phyloP scores from a whole-genome alignment of 805 yeast genomes.

The Yamadazyma philogaea region DNA sequence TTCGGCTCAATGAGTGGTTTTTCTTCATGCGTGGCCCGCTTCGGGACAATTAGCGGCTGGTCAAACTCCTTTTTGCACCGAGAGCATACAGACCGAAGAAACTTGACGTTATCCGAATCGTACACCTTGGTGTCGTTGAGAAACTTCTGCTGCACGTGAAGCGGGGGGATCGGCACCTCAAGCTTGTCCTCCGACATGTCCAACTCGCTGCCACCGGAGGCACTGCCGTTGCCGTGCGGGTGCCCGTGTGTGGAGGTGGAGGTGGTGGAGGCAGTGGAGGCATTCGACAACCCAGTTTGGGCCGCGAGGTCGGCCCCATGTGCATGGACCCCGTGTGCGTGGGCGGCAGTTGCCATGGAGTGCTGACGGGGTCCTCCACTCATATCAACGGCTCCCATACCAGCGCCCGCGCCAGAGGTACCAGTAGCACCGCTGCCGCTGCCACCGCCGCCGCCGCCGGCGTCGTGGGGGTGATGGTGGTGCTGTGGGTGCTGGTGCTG shows the following conservation, averaged over 20 bases:
- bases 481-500: too few relatives aligned
- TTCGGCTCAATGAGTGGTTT: slow-evolving; percentile 39
- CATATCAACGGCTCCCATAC: neutral
- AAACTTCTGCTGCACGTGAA: slow-evolving; percentile 42
- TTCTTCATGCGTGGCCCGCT: slow-evolving; percentile 8
- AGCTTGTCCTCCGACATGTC: slow-evolving; percentile 13
- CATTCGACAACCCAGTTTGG: too few relatives aligned
- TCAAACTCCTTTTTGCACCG: slow-evolving; percentile 60
- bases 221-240: neutral
- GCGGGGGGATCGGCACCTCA: slow-evolving; percentile 40
- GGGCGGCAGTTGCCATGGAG: too few relatives aligned
- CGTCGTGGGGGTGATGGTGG: too few relatives aligned
- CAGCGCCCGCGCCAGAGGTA: neutral
- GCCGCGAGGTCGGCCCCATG: too few relatives aligned
- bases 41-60: slow-evolving; percentile 38
- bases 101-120: slow-evolving; percentile 17
- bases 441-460: neutral
- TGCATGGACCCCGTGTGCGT: too few relatives aligned
- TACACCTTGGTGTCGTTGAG: slow-evolving; percentile 19
- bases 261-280: too few relatives aligned
- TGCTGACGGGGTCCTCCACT: too few relatives aligned
- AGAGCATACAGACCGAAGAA: slow-evolving; percentile 42
- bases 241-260: neutral
- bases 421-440: neutral
- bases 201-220: neutral